Evolutionary conservation across 805 yeast species (phyloP).

Genomic region (Barnettozyma californica): DNA sequence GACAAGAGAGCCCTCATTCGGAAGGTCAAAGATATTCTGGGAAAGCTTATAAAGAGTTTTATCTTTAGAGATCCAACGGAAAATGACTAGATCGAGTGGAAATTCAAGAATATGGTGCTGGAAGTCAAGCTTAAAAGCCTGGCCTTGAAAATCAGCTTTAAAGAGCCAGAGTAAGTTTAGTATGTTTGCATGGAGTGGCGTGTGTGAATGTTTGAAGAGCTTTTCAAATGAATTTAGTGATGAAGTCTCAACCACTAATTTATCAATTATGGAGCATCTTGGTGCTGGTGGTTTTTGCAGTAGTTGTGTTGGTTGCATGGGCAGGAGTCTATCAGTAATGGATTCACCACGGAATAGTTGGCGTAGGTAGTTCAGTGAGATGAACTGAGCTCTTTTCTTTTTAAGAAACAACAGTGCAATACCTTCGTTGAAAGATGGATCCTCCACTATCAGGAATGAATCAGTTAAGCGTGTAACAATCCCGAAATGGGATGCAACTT

Average conservation of each 20-base stretch:
- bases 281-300: neutral
- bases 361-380: slow-evolving; percentile 1
- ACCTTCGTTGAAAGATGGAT: slow-evolving; percentile 5
- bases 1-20: neutral
- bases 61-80: neutral
- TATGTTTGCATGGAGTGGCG: neutral
- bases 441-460: slow-evolving; percentile 6
- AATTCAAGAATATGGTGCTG: neutral
- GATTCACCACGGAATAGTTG: neutral
- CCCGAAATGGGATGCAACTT: slow-evolving; percentile 4
- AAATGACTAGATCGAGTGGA: slow-evolving; percentile 4
- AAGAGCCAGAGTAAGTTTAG: neutral
- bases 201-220: neutral
- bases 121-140: neutral
- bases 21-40: neutral
- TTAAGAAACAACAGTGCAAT: slow-evolving; percentile 3
- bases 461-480: slow-evolving; percentile 1
- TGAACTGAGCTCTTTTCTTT: neutral
- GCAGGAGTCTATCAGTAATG: neutral
- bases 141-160: neutral
- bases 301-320: neutral
- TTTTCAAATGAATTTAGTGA: neutral
- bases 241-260: neutral
- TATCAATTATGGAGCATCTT: neutral
- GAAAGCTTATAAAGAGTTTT: neutral